phyloP scores from a whole-genome alignment of 352 stramenopile genomes.

The Phytopythium montanum region DNA sequence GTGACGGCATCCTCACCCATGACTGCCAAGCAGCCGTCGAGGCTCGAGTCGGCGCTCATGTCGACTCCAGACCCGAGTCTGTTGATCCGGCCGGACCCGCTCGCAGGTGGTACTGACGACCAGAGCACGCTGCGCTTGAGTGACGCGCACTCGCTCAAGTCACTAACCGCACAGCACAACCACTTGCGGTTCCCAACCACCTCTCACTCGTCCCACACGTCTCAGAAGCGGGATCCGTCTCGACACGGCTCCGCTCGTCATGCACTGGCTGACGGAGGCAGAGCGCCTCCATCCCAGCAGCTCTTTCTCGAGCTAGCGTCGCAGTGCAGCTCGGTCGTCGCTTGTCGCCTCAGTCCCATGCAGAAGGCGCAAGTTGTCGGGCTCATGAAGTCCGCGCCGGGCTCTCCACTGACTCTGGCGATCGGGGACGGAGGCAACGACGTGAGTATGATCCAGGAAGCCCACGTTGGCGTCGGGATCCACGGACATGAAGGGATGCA shows the following conservation, averaged over 20 bases:
- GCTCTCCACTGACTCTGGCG: slow-evolving; percentile 87
- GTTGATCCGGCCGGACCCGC: slow-evolving; percentile 4
- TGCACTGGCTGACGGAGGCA: slow-evolving; percentile 19
- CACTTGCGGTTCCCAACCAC: neutral
- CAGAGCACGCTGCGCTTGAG: slow-evolving; percentile 14
- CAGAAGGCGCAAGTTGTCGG: slow-evolving; percentile 93
- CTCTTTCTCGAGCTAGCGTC: slow-evolving; percentile 83
- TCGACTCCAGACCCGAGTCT: slow-evolving; percentile 2
- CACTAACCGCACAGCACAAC: slow-evolving; percentile 19
- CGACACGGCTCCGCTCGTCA: slow-evolving; percentile 38
- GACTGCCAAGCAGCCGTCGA: slow-evolving; percentile 12
- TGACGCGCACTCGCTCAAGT: slow-evolving; percentile 53
- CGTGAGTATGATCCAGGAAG: slow-evolving; percentile 99
- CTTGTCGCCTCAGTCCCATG: slow-evolving; percentile 86
- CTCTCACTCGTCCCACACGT: slow-evolving; percentile 5
- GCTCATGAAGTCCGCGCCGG: slow-evolving; percentile 86
- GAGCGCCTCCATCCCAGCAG: slow-evolving; percentile 36
- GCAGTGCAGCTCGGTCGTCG: slow-evolving; percentile 85
- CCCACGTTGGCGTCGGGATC: slow-evolving; percentile 98
- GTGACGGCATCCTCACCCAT: slow-evolving; percentile 10
- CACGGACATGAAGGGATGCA: slow-evolving; percentile 97
- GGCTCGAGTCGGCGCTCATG: slow-evolving; percentile 17
- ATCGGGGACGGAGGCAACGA: slow-evolving; percentile 99
- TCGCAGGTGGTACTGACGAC: slow-evolving; percentile 12
- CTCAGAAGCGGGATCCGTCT: slow-evolving; percentile 18